Conservation (phyloP, 768 basidiomycete genomes). For the Boletus reticuloceps region DNA sequence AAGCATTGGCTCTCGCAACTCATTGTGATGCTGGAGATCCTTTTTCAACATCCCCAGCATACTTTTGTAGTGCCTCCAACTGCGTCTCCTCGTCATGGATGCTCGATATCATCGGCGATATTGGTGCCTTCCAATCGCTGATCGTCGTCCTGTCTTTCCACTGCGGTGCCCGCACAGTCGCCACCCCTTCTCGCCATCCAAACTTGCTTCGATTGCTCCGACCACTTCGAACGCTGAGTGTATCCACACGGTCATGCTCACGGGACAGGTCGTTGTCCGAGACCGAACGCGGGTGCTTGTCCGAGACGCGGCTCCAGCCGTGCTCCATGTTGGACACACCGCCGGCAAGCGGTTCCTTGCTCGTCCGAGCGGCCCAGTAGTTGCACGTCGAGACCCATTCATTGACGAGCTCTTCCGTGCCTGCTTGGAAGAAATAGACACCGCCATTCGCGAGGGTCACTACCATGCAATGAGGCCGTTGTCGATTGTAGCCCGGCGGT, state of each 20-base stretch:
- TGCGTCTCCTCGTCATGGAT: constrained; percentile 91
- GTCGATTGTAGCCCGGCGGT: constrained; percentile 86
- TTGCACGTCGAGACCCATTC: constrained; percentile 99
- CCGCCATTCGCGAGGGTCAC: constrained; percentile 84
- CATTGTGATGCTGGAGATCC: constrained; percentile 82
- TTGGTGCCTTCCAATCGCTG: constrained; percentile 93
- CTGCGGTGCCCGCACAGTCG: constrained; percentile 59
- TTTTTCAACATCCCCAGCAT: constrained; percentile 70
- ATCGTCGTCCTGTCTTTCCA: constrained; percentile 75
- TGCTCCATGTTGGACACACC: constrained; percentile 99
- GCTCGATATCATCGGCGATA: constrained; percentile 80
- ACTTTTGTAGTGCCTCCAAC: constrained; percentile 82
- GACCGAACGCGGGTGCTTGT: constrained; percentile 50
- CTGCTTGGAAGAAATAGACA: constrained; percentile 98
- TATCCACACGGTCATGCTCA: constrained; percentile 53
- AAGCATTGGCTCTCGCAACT: constrained; percentile 78
- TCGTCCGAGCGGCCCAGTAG: constrained; percentile 96
- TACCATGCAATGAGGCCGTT: constrained; percentile 94
- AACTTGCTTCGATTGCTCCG: constrained; percentile 74
- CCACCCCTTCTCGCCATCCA: constrained; percentile 64
- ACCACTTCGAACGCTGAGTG: constrained; percentile 70
- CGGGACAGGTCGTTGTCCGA: constrained; percentile 58
- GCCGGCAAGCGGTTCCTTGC: constrained; percentile 92
- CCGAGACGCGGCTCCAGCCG: constrained; percentile 86
- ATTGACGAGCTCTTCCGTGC: constrained; percentile 96